Percentiles rank a stretch among this genome's conserved stretches.
These are phyloP conservation scores for Epichloe sp. DNA, from an alignment of 2,329 filamentous ascomycete species.

Conservation along the genomic window DNA sequence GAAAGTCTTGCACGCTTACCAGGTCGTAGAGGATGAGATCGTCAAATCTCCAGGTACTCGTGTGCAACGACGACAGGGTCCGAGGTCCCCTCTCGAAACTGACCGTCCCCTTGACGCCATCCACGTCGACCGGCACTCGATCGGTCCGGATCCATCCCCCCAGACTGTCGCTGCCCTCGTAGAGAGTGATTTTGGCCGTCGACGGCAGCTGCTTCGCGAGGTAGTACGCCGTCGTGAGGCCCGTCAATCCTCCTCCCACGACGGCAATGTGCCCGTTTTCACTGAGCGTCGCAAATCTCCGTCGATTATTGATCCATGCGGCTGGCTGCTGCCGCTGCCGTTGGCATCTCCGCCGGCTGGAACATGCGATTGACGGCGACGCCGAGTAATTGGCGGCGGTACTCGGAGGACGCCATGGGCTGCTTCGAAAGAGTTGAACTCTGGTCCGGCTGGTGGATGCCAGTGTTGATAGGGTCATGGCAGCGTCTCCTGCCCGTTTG, in stretches of 20 bases:
- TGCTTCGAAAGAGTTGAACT: neutral
- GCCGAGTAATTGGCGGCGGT: neutral
- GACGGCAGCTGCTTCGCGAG: slow-evolving; percentile 52
- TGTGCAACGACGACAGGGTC: slow-evolving; percentile 47
- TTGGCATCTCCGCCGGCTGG: neutral
- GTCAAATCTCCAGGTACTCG: slow-evolving; percentile 33
- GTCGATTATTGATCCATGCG: slow-evolving; percentile 3
- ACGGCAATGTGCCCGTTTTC: slow-evolving; percentile 42
- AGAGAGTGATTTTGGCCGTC: slow-evolving; percentile 61
- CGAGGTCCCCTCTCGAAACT: slow-evolving; percentile 77
- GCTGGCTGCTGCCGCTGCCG: slow-evolving; percentile 6
- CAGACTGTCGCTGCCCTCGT: slow-evolving; percentile 55
- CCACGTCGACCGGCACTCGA: slow-evolving; percentile 39
- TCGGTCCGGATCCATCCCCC: slow-evolving; percentile 79
- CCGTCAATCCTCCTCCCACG: slow-evolving; percentile 72
- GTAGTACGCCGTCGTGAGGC: slow-evolving; percentile 66
- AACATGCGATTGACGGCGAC: neutral
- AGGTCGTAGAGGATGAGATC: slow-evolving; percentile 57
- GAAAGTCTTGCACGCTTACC: slow-evolving; percentile 38
- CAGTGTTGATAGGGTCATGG: slow-evolving; percentile 14
- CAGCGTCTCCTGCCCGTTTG: slow-evolving; percentile 13
- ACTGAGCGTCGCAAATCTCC: slow-evolving; percentile 8
- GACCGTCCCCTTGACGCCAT: slow-evolving; percentile 43
- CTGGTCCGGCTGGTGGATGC: slow-evolving; percentile 8
- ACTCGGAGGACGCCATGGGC: neutral